Evolutionary conservation across 345 rosid genomes (phyloP).

Genomic region (Populus nigra): DNA sequence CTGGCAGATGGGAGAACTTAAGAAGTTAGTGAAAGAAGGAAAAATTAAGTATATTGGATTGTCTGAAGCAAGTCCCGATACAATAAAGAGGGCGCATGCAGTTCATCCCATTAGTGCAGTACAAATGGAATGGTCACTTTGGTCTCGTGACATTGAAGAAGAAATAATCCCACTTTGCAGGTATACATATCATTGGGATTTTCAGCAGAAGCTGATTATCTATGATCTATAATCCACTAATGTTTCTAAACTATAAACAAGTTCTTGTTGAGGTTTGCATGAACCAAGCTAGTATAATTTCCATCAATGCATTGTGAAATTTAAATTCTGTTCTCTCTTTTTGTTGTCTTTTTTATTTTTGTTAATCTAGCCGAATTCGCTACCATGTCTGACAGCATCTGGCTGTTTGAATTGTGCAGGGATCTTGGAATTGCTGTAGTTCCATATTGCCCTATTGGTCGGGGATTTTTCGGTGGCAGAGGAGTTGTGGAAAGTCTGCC

Average conservation of each 20-base stretch:
- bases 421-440: conserved; percentile 14
- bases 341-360: neutral
- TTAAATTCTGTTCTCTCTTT: neutral
- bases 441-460: conserved; percentile 6
- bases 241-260: neutral
- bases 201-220: neutral
- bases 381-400: neutral
- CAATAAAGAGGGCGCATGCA: conserved; percentile 17
- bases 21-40: conserved; percentile 17
- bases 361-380: neutral
- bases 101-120: conserved; percentile 17
- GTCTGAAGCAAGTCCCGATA: conserved; percentile 22
- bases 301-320: neutral
- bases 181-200: neutral
- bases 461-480: conserved; percentile 8
- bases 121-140: conserved; percentile 27
- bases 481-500: conserved; percentile 9
- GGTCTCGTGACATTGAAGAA: conserved; percentile 19
- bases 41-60: conserved; percentile 20
- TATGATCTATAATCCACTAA: neutral
- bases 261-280: neutral
- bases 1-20: conserved; percentile 18
- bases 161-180: conserved; percentile 17
- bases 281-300: neutral
- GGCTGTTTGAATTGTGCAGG: neutral